Evolutionary conservation across 176 grass and related monocot genomes (phyloP), one percentile per base, ranked within the genome.

Genomic region (Otatea glauca): DNA sequence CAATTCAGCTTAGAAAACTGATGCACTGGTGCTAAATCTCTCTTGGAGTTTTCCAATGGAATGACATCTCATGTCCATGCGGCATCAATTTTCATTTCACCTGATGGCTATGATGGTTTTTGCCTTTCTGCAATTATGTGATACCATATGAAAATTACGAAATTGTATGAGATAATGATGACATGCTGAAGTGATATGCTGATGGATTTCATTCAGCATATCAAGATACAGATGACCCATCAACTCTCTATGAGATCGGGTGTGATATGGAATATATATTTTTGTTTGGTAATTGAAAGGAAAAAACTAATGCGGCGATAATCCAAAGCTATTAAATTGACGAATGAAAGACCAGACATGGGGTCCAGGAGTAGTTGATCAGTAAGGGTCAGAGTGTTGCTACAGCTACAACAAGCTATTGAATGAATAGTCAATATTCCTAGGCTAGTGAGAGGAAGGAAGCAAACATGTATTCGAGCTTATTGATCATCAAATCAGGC

Each of bases 401-500:
- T 54, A 48, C 20, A 62, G 37, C 74, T 65, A 21, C n/a, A 60
- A 15, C 60, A n/a, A n/a, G 6, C 45, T 64, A 76, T 48, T 68
- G 86, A 80, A 75, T 29, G 32, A 10, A 70, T 35, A 68, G 35
- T 51, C 43, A 70, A 77, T 70, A 65, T 56, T 86, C 54, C 85
- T 64, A 83, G 64, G 37, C 65, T 45, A 44, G 76, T 39, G 35
- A 53, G 37, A 34, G 61, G 24, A 48, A 42, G 50, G n/a, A 78
- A 73, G 58, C 43, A 42, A 69, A 54, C 80, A 71, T 83, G 65
- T 34, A 2, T 37, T 84, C 67, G 74, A 73, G 67, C 84, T 79
- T 74, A 84, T 80, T 84, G 27, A 84, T 65, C 74, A 64, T 83
- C 44, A 84, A 78, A 65, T 78, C 59, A 67, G 29, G 48, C 68